Evolutionary conservation across 306 rosid genomes (phyloP).

Genomic region (Begonia loranthoides): DNA sequence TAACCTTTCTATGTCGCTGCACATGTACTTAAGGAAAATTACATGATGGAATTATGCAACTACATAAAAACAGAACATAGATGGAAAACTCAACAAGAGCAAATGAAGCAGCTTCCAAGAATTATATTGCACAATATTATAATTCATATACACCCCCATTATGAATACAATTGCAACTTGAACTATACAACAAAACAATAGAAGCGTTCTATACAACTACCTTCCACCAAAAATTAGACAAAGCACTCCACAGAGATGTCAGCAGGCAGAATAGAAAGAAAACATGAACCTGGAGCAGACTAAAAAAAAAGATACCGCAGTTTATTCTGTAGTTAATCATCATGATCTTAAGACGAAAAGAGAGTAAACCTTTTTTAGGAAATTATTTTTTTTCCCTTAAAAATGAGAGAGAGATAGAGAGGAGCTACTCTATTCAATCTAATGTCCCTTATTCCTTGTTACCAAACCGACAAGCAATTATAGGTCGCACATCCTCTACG

Average conservation of each 20-base stretch:
- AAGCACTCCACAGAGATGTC: slow-evolving; percentile 41
- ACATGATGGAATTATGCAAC: neutral
- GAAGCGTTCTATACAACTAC: slow-evolving; percentile 46
- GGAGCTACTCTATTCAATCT: slow-evolving; percentile 46
- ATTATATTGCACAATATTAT: slow-evolving; percentile 40
- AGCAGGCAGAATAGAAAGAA: slow-evolving; percentile 33
- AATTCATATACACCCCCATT: slow-evolving; percentile 48
- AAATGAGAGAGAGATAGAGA: slow-evolving; percentile 16
- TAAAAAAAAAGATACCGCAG: slow-evolving; percentile 36
- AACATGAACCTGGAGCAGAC: slow-evolving; percentile 31
- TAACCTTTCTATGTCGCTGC: too few relatives aligned
- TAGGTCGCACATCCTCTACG: slow-evolving; percentile 93
- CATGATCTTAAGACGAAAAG: slow-evolving; percentile 33
- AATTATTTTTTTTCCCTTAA: slow-evolving; percentile 29
- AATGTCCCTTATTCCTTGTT: slow-evolving; percentile 69
- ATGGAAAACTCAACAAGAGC: slow-evolving; percentile 2
- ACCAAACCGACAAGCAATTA: slow-evolving; percentile 79
- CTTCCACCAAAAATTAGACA: slow-evolving; percentile 54
- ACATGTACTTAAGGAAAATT: neutral
- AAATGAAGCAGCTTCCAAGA: slow-evolving; percentile 20
- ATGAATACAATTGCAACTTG: slow-evolving; percentile 22
- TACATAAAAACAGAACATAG: slow-evolving; percentile 14
- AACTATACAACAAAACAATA: slow-evolving; percentile 49
- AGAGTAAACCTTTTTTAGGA: slow-evolving; percentile 36
- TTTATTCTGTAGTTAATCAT: slow-evolving; percentile 56